Evolutionary conservation across 768 basidiomycete genomes (phyloP).

Genomic region (Naganishia antarctica): DNA sequence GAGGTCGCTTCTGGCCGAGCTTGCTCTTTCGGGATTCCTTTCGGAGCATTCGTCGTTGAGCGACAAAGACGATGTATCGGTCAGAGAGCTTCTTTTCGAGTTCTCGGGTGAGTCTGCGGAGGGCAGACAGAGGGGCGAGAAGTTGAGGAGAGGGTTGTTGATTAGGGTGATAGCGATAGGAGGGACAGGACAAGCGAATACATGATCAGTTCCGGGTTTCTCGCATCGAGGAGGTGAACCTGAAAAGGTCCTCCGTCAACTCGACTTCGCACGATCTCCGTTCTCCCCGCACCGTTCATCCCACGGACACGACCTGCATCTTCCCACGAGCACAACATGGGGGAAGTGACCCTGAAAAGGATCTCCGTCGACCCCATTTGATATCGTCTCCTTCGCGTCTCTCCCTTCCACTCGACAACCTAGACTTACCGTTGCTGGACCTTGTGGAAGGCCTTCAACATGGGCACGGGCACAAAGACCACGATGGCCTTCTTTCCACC

Average conservation of each 20-base stretch:
- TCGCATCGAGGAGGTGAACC: conserved; percentile 21
- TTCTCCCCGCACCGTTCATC: not conserved
- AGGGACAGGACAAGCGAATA: conserved; percentile 8
- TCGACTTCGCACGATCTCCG: conserved; percentile 21
- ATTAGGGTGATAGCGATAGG: not conserved
- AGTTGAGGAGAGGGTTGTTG: conserved; percentile 8
- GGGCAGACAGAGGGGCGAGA: no score
- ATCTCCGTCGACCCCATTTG: conserved; percentile 46
- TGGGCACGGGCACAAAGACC: conserved; percentile 93
- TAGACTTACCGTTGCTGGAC: conserved; percentile 78
- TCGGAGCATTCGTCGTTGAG: conserved; percentile 95
- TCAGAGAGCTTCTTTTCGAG: conserved; percentile 99
- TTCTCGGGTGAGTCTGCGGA: conserved; percentile 94
- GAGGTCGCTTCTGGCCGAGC: conserved; percentile 85
- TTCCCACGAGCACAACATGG: conserved; percentile 28
- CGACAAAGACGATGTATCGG: conserved; percentile 97
- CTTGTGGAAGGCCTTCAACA: conserved; percentile 97
- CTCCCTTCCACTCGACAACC: not conserved
- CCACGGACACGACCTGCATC: no score
- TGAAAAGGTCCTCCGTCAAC: conserved; percentile 31
- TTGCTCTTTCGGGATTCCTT: conserved; percentile 92
- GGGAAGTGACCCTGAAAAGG: conserved; percentile 50
- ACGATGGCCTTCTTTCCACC: conserved; percentile 99
- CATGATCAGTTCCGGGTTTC: conserved; percentile 21
- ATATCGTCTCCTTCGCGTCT: conserved; percentile 5